These are phyloP conservation scores for Kuraishia ogatae DNA, from an alignment of 805 yeast genomes.

Conservation along the genomic window DNA sequence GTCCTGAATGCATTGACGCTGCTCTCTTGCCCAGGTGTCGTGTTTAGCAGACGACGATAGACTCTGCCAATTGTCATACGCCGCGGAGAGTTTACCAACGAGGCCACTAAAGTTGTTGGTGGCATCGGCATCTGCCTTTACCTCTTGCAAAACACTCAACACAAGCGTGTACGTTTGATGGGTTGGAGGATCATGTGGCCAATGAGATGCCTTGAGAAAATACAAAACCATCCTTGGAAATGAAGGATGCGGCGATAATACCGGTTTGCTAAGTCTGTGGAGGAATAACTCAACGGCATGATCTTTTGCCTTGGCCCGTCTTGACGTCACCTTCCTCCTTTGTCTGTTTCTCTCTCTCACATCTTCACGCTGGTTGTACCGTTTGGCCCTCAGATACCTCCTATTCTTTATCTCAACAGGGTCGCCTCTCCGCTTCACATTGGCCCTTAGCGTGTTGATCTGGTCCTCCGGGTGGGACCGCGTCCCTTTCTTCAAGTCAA, in stretches of 20 bases:
- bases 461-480: slow-evolving; percentile 39
- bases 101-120: background rate
- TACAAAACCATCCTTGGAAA: slow-evolving; percentile 41
- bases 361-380: slow-evolving; percentile 36
- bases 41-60: slow-evolving; percentile 23
- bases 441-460: slow-evolving; percentile 35
- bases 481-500: slow-evolving; percentile 48
- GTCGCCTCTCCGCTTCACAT: slow-evolving; percentile 46
- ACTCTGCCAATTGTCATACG: slow-evolving; percentile 36
- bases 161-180: slow-evolving; percentile 31
- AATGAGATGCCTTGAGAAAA: slow-evolving; percentile 32
- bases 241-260: slow-evolving; percentile 33
- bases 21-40: slow-evolving; percentile 37
- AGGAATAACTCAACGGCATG: slow-evolving; percentile 26
- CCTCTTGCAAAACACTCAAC: slow-evolving; percentile 9
- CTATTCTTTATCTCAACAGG: slow-evolving; percentile 30
- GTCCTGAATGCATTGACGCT: slow-evolving; percentile 34
- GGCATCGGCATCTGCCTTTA: slow-evolving; percentile 13
- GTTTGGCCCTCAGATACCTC: slow-evolving; percentile 29
- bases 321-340: slow-evolving; percentile 36
- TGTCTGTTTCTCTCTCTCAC: slow-evolving; percentile 37
- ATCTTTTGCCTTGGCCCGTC: slow-evolving; percentile 29
- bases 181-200: slow-evolving; percentile 51
- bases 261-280: slow-evolving; percentile 26
- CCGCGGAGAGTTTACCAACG: slow-evolving; percentile 28